phyloP scores from a whole-genome alignment of 1,284 basidiomycete species.

The Boletus semigastroideus region DNA sequence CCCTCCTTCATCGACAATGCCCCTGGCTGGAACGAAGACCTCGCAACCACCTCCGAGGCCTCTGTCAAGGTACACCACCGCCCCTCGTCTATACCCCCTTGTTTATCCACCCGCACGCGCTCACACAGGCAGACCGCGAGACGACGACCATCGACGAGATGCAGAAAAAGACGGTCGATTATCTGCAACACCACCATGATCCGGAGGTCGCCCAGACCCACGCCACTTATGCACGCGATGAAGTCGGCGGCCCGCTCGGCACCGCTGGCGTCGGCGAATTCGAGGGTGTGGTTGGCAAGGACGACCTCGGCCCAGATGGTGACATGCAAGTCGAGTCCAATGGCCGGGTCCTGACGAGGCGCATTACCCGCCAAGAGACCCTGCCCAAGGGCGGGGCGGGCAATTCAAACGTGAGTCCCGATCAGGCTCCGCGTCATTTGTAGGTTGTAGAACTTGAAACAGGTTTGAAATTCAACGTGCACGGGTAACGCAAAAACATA shows the following conservation, averaged over 20 bases:
- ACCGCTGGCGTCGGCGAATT: constrained; percentile 34
- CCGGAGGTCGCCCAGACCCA: constrained; percentile 35
- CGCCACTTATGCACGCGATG: constrained; percentile 40
- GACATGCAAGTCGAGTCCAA: constrained; percentile 22
- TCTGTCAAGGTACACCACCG: constrained; percentile 54
- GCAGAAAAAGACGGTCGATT: constrained; percentile 39
- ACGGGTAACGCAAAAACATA: neutral
- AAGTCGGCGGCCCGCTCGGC: constrained; percentile 44
- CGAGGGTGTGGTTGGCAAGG: constrained; percentile 31
- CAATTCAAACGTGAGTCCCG: constrained; percentile 19
- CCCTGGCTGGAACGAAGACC: constrained; percentile 74
- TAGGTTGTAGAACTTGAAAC: neutral
- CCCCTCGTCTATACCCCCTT: neutral
- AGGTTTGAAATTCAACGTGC: constrained; percentile 20
- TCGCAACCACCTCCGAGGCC: constrained; percentile 70
- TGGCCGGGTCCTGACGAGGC: constrained; percentile 25
- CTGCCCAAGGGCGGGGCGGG: constrained; percentile 7
- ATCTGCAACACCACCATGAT: constrained; percentile 38
- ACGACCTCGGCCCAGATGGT: constrained; percentile 34
- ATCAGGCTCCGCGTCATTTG: neutral
- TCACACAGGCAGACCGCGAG: constrained; percentile 26
- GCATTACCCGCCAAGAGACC: constrained; percentile 5
- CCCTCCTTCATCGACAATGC: constrained; percentile 53
- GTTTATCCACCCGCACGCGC: neutral
- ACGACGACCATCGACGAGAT: constrained; percentile 30